phyloP scores from a whole-genome alignment of 2,329 filamentous ascomycete species.

The Arthrobotrys pseudoclavata region DNA sequence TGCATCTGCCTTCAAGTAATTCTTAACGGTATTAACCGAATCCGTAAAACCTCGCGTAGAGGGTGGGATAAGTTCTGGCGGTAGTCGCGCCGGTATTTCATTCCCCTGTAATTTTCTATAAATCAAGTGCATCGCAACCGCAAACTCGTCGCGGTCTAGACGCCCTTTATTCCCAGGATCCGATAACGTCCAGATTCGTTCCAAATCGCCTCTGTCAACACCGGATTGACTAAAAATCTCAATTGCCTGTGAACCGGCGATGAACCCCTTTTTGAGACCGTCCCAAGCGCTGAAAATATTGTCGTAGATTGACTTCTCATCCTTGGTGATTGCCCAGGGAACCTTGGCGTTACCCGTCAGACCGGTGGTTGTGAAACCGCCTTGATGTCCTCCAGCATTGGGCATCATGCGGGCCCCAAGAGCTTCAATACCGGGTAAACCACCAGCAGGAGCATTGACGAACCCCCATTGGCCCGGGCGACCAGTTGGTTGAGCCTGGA shows the following conservation, averaged over 20 bases:
- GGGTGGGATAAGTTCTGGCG: slow-evolving; percentile 91
- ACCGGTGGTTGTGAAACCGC: slow-evolving; percentile 84
- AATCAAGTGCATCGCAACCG: slow-evolving; percentile 98
- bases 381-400: slow-evolving; percentile 88
- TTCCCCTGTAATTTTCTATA: slow-evolving; percentile 98
- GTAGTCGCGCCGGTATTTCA: slow-evolving; percentile 86
- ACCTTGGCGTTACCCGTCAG: slow-evolving; percentile 94
- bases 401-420: slow-evolving; percentile 97
- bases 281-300: slow-evolving; percentile 97
- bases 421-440: slow-evolving; percentile 92
- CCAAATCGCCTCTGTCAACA: slow-evolving; percentile 87
- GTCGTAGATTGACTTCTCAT: slow-evolving; percentile 97
- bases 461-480: slow-evolving; percentile 97
- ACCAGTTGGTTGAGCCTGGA: slow-evolving; percentile 96
- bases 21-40: slow-evolving; percentile 93
- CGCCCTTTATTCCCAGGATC: slow-evolving; percentile 95
- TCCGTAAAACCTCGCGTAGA: slow-evolving; percentile 93
- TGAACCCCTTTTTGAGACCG: slow-evolving; percentile 90
- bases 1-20: slow-evolving; percentile 87
- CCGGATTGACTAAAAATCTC: slow-evolving; percentile 98
- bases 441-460: slow-evolving; percentile 90
- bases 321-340: slow-evolving; percentile 98
- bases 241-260: slow-evolving; percentile 90
- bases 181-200: slow-evolving; percentile 92
- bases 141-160: slow-evolving; percentile 95